These are phyloP conservation scores for Neodidymelliopsis sp. DNA, from an alignment of 2,329 filamentous ascomycete species.

Conservation along the genomic window DNA sequence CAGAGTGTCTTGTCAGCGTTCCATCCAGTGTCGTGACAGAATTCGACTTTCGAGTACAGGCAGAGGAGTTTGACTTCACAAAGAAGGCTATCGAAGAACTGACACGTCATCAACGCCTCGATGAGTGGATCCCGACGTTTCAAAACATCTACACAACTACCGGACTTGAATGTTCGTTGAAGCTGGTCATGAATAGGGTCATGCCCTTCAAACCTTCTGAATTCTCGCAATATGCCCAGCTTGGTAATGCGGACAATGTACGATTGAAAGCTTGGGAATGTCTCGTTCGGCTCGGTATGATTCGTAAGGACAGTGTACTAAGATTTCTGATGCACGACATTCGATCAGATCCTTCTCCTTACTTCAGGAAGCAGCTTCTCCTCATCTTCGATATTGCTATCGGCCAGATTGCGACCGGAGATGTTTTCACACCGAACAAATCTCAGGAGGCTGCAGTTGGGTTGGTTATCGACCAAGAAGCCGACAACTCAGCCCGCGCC, in stretches of 20 bases:
- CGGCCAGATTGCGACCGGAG: constrained; percentile 66
- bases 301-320: constrained; percentile 59
- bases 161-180: constrained; percentile 65
- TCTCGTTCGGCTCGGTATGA: constrained; percentile 62
- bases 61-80: constrained; percentile 62
- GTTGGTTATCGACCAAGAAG: constrained; percentile 66
- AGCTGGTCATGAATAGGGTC: constrained; percentile 62
- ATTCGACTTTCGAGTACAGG: constrained; percentile 57
- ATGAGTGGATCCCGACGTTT: constrained; percentile 72
- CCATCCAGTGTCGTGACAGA: constrained; percentile 34
- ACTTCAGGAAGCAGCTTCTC: constrained; percentile 62
- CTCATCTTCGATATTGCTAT: constrained; percentile 62
- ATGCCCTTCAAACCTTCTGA: constrained; percentile 62
- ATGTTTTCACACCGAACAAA: constrained; percentile 45
- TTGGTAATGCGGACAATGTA: constrained; percentile 67
- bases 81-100: constrained; percentile 67
- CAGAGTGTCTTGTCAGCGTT: constrained; percentile 58
- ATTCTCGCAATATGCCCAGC: constrained; percentile 67
- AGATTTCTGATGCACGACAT: constrained; percentile 65
- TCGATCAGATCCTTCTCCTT: constrained; percentile 64
- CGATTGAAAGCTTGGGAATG: constrained; percentile 66
- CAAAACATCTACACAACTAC: constrained; percentile 70
- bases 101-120: constrained; percentile 68
- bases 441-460: constrained; percentile 46
- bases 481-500: constrained; percentile 51